phyloP scores from a whole-genome alignment of 345 rosid genomes.

The thale cress (Arabidopsis thaliana) region TAIR10.1 NC_003074.8:4437001-4437500 shows the following conservation, averaged over 20 bases:
- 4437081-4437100: background rate
- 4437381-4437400: slow-evolving; percentile 27
- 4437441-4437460: slow-evolving; percentile 45
- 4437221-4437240: background rate
- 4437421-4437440: slow-evolving; percentile 38
- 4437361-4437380: slow-evolving; percentile 40
- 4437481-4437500: slow-evolving; percentile 38
- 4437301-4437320: slow-evolving; percentile 32
- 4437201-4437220: background rate
- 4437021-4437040: background rate
- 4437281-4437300: slow-evolving; percentile 26
- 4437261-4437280: slow-evolving; percentile 22
- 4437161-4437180: background rate
- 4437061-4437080: background rate
- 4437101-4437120: background rate
- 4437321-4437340: slow-evolving; percentile 40
- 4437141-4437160: background rate
- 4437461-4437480: slow-evolving; percentile 43
- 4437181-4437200: background rate
- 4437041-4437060: background rate
- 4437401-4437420: slow-evolving; percentile 39
- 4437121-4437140: background rate
- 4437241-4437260: slow-evolving; percentile 7
- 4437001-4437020: background rate
- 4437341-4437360: slow-evolving; percentile 29